Conservation (phyloP, 805 yeast genomes). For the Candida sakaeoensis region DNA sequence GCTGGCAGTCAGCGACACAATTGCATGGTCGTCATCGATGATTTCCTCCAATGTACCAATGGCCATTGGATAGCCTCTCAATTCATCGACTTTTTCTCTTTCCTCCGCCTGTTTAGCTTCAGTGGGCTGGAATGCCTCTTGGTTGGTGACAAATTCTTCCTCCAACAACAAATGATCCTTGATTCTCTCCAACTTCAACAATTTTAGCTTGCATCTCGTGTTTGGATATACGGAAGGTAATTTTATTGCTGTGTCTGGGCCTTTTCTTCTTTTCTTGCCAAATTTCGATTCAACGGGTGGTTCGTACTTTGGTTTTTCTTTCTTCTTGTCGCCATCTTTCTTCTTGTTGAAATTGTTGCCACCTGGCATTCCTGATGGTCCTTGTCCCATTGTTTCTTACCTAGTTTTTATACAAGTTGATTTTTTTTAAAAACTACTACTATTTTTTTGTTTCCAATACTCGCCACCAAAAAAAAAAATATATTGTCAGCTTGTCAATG, state of each 20-base stretch:
- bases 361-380: slow-evolving; percentile 53
- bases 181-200: slow-evolving; percentile 90
- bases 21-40: slow-evolving; percentile 98
- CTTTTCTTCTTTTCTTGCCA: slow-evolving; percentile 90
- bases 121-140: slow-evolving; percentile 91
- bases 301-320: slow-evolving; percentile 93
- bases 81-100: slow-evolving; percentile 88
- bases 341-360: slow-evolving; percentile 44
- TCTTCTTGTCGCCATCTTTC: slow-evolving; percentile 62
- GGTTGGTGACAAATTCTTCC: slow-evolving; percentile 93
- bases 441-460: neutral
- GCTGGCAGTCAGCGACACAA: slow-evolving; percentile 92
- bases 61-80: slow-evolving; percentile 94
- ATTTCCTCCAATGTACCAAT: slow-evolving; percentile 96
- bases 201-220: slow-evolving; percentile 88
- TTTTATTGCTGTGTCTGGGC: slow-evolving; percentile 80
- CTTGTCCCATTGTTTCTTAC: slow-evolving; percentile 45
- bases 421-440: neutral
- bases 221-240: slow-evolving; percentile 87
- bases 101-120: slow-evolving; percentile 97
- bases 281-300: slow-evolving; percentile 96
- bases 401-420: neutral
- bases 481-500: slow-evolving; percentile 1
- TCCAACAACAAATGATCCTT: slow-evolving; percentile 93
- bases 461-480: slow-evolving; percentile 1